Conservation (phyloP, 495 filamentous ascomycete genomes). For the Aspergillus olivimuriae region DNA sequence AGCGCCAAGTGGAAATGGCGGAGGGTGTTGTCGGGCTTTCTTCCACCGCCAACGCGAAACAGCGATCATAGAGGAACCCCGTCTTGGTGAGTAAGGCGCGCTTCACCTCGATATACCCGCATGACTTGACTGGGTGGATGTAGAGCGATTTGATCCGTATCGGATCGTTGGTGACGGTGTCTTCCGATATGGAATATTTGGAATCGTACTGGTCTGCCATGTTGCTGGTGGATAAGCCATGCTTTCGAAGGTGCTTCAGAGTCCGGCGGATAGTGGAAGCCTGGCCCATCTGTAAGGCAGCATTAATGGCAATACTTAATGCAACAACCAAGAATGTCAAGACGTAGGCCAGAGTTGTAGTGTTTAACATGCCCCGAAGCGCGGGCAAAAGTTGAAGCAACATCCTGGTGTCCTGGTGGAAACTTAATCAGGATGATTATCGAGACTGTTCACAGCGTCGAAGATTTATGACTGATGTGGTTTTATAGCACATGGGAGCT, state of each 20-base stretch:
- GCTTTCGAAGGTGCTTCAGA: slow-evolving; percentile 1
- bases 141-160: slow-evolving; percentile 11
- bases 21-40: not conserved
- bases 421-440: too few relatives aligned
- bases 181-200: slow-evolving; percentile 3
- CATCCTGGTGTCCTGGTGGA: too few relatives aligned
- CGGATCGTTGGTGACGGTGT: not conserved
- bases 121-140: slow-evolving; percentile 17
- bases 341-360: too few relatives aligned
- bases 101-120: slow-evolving; percentile 10
- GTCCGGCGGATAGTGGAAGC: not conserved
- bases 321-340: too few relatives aligned
- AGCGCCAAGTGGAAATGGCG: slow-evolving; percentile 9
- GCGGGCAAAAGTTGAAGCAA: too few relatives aligned
- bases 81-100: slow-evolving; percentile 12
- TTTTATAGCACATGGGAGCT: too few relatives aligned
- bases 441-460: too few relatives aligned
- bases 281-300: too few relatives aligned
- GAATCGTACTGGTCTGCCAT: slow-evolving; percentile 8
- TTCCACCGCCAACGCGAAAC: slow-evolving; percentile 10
- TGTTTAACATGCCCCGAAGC: too few relatives aligned
- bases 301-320: too few relatives aligned
- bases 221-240: slow-evolving; percentile 3
- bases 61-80: slow-evolving; percentile 13
- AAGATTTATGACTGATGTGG: too few relatives aligned